phyloP scores from a whole-genome alignment of 2,329 filamentous ascomycete genomes.

The Aspergillus sp. region DNA sequence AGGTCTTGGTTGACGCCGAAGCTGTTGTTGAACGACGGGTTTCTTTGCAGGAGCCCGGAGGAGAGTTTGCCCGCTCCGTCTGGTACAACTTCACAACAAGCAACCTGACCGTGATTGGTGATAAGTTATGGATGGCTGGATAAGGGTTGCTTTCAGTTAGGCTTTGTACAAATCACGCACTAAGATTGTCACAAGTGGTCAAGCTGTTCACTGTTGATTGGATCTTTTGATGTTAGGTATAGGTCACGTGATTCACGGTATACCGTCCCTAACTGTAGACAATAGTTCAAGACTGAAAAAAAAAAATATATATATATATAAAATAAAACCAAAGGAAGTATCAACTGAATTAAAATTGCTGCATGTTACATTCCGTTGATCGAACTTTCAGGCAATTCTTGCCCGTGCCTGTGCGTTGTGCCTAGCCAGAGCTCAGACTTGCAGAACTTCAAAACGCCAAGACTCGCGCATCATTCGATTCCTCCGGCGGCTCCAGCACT shows the following conservation, averaged over 20 bases:
- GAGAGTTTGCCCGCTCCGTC: slow-evolving; percentile 8
- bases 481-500: not conserved
- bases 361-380: not conserved
- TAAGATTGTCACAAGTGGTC: not conserved
- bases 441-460: slow-evolving; percentile 1
- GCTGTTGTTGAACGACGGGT: slow-evolving; percentile 2
- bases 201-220: not conserved
- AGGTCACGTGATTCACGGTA: not conserved
- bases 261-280: not conserved
- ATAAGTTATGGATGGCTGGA: not conserved
- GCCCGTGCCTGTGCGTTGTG: not conserved
- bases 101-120: not conserved
- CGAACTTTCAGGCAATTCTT: no score
- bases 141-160: not conserved
- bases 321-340: no score
- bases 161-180: not conserved
- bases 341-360: not conserved
- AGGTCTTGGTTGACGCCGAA: not conserved
- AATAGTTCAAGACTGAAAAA: no score
- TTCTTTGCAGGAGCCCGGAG: slow-evolving; percentile 8
- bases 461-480: slow-evolving; percentile 4
- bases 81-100: not conserved
- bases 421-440: not conserved
- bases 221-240: no score
- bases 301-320: no score